Base-by-base conservation (phyloP, 2,329 filamentous ascomycete species). In the Tolypocladium tropicale region DNA sequence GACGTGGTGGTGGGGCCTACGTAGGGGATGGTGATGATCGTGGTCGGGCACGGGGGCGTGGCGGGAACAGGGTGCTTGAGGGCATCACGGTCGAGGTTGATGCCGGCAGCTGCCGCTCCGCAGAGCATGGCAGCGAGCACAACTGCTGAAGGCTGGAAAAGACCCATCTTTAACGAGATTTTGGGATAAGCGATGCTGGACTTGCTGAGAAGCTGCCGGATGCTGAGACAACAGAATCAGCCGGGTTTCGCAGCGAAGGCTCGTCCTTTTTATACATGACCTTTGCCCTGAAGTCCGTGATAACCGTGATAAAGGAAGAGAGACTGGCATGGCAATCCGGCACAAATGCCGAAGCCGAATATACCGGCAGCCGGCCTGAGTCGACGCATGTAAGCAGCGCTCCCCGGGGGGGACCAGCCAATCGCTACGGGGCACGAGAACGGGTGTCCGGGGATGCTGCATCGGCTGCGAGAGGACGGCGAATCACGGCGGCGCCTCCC, bases 11-110 rank as follows among this genome's bases (percentile, higher is more conserved):
- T 2, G 2, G 37, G 30, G 4, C 55, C 51, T 16, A 56, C 36
- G 18, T 46, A 56, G 5, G 55, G 55, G 28, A 56, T 49, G 30
- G 50, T 56, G 23, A 34, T 56, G 33, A 32, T 53, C 34, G 37
- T 50, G n/a, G 52, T 32, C 3, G 23, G 9, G 30, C 10, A 43
- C 5, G 37, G 6, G 21, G 53, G 28, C 34, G 16, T 36, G 6
- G 34, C 14, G 7, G 34, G 34, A 36, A 2, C 14, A 6, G 34
- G 34, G 4, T 18, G 34, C 34, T 18, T 36, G 34, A 16, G 34
- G 34, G 16, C 14, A 28, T 34, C 53, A 32, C 23, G 11, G 21
- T 49, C 46, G 14, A 28, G 28, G 16, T 54, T 30, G 4, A 34
- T 25, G 23, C 16, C 53, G 16, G 23, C 18, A 39, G 23, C 41